Percentiles rank a stretch among this genome's conserved stretches.
These are phyloP conservation scores for Podospora sp. DNA, from an alignment of 495 filamentous ascomycete genomes.

Conservation along the genomic window DNA sequence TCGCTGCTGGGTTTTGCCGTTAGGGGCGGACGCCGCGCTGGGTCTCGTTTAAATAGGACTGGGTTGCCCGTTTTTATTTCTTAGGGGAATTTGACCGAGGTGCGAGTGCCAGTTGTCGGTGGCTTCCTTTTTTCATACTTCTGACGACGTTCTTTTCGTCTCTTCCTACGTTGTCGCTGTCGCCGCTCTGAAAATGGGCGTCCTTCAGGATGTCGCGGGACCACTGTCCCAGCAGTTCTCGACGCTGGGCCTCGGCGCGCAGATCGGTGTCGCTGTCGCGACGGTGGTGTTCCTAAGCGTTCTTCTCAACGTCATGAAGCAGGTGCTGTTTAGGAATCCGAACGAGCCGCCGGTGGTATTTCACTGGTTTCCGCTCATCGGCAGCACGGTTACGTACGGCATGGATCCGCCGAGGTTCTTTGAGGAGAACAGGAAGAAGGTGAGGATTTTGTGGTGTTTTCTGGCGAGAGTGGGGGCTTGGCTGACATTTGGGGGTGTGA, in stretches of 20 bases:
- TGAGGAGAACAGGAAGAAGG: conserved; percentile 68
- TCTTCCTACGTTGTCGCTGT: background rate
- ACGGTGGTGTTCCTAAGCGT: conserved; percentile 57
- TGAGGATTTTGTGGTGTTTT: conserved; percentile 35
- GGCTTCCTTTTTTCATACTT: background rate
- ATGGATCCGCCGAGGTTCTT: conserved; percentile 85
- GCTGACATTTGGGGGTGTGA: background rate
- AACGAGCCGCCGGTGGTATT: conserved; percentile 81
- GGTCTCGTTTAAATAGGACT: conserved; percentile 12
- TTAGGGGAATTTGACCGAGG: conserved; percentile 2
- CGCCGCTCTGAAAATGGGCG: conserved; percentile 45
- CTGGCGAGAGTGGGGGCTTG: background rate
- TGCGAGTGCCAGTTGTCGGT: too few species aligned
- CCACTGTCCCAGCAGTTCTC: conserved; percentile 48
- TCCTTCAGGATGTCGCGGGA: conserved; percentile 50
- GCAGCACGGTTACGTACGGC: conserved; percentile 78
- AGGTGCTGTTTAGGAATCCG: conserved; percentile 69
- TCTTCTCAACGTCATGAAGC: conserved; percentile 66
- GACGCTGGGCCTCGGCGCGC: conserved; percentile 46
- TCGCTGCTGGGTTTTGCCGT: too few species aligned
- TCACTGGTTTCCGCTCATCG: conserved; percentile 79
- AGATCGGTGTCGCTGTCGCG: conserved; percentile 48
- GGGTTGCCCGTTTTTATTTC: background rate
- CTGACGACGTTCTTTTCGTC: too few species aligned
- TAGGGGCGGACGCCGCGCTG: too few species aligned